Conservation (phyloP, 305 asterid genomes). For the Nicotiana rustica region DNA sequence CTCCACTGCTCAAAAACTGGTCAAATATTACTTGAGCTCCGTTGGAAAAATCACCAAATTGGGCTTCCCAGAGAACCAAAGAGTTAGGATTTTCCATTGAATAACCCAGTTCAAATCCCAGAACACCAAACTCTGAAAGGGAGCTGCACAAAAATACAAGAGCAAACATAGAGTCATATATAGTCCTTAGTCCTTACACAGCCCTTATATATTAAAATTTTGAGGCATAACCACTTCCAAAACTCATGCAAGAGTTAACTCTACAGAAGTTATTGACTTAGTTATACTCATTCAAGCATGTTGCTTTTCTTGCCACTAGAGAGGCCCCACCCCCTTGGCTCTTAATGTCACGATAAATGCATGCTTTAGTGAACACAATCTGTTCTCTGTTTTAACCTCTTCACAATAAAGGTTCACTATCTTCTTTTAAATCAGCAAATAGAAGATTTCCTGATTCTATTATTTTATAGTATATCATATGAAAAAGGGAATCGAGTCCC, state of each 20-base stretch:
- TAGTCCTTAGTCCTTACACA: neutral
- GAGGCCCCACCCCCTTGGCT: neutral
- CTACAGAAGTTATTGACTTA: neutral
- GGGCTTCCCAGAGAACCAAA: slow-evolving; percentile 56
- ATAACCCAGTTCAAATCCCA: slow-evolving; percentile 55
- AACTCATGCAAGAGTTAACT: neutral
- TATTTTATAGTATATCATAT: neutral
- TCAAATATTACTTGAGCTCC: slow-evolving; percentile 58
- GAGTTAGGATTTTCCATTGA: slow-evolving; percentile 53
- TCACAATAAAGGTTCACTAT: too few species aligned
- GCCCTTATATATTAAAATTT: neutral
- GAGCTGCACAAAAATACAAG: slow-evolving; percentile 44
- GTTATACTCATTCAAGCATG: neutral
- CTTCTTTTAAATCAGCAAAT: neutral
- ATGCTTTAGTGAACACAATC: neutral
- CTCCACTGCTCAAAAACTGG: slow-evolving; percentile 54
- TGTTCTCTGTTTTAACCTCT: neutral
- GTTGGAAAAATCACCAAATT: slow-evolving; percentile 56
- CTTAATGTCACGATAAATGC: too few species aligned
- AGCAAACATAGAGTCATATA: neutral
- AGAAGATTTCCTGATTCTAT: neutral
- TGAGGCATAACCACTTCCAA: neutral
- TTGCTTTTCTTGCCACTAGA: neutral
- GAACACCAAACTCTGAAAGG: slow-evolving; percentile 54
- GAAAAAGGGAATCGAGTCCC: neutral